Base-by-base conservation (phyloP, 805 yeast genomes). In the Wickerhamiella vanderwaltii region DNA sequence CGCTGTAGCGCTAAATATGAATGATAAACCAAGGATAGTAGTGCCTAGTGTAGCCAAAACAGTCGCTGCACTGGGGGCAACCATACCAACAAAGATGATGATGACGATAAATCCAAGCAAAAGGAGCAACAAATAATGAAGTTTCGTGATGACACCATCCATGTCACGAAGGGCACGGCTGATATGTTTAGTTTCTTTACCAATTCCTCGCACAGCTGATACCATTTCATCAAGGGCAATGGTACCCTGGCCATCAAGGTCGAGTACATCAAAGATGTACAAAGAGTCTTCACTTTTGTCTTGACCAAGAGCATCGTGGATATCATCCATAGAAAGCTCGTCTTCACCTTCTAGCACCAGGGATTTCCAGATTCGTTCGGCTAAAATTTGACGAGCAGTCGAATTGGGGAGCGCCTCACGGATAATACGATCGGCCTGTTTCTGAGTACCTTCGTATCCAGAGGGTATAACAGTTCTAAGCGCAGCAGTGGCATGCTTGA, bases 11-110 rank as follows among this genome's bases (percentile, higher is more conserved):
- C 63, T 47, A 40, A 64, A 60, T 31, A 64, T 53, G 46, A 61
- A 64, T 9, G 68, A 61, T 29, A 64, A 42, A 3, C 66, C 64
- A 28, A 64, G 53, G 24, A 64, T 41, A 0, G 66, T 50, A 9
- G 68, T 54, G 6, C 66, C 68, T 22, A 64, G 49, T 4, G 68
- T 64, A 12, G 68, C 66, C 43, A 64, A 48, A 28, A 62, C 63
- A 1, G 68, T 51, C 16, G 59, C 54, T 2, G 63, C 62, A 7
- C 59, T 53, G 2, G 67, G 67, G 5, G 67, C 62, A 15, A 64
- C 55, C 59, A 64, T 57, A 34, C 67, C 66, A 20, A 64, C 59
- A 31, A 64, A 60, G 38, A 64, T 52, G 22, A 64, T 53, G 22
- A 64, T 44, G n/a, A 59, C 49, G 24, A 64, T 51, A 12, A 64